These are phyloP conservation scores for Tagetes erecta DNA, from an alignment of 129 eudicot genomes.

Conservation along the genomic window DNA sequence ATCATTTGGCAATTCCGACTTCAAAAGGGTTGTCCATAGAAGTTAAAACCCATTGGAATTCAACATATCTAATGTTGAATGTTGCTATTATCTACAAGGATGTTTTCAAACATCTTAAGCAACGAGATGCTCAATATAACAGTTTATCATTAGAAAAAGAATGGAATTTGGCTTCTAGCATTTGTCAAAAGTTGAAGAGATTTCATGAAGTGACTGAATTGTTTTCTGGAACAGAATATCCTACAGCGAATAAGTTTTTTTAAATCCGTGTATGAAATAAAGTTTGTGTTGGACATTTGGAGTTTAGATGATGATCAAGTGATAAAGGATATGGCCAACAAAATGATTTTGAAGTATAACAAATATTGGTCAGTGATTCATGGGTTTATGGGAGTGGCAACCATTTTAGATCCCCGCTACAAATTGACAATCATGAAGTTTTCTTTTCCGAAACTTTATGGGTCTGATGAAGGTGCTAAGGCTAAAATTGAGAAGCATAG, in stretches of 20 bases:
- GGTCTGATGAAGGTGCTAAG: background rate
- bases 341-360: background rate
- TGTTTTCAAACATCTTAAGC: too few relatives aligned
- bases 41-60: too few relatives aligned
- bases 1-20: too few relatives aligned
- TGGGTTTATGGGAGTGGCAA: conserved; percentile 4
- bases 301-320: background rate
- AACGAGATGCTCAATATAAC: background rate
- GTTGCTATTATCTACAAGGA: too few relatives aligned
- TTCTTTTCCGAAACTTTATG: background rate
- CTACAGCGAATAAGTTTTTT: background rate
- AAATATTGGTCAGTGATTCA: conserved; percentile 12
- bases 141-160: conserved; percentile 12
- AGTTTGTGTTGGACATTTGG: background rate
- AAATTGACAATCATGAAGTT: background rate
- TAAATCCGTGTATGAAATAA: conserved; percentile 3
- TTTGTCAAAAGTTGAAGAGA: conserved; percentile 4
- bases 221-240: conserved; percentile 2
- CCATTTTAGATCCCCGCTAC: conserved; percentile 5
- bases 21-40: too few relatives aligned
- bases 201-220: conserved; percentile 9
- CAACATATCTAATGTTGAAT: too few relatives aligned
- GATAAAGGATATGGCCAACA: background rate
- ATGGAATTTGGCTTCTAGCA: background rate
- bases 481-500: background rate